Conservation (phyloP, 2,329 filamentous ascomycete species). For the Amesomyces nigricolor region DNA sequence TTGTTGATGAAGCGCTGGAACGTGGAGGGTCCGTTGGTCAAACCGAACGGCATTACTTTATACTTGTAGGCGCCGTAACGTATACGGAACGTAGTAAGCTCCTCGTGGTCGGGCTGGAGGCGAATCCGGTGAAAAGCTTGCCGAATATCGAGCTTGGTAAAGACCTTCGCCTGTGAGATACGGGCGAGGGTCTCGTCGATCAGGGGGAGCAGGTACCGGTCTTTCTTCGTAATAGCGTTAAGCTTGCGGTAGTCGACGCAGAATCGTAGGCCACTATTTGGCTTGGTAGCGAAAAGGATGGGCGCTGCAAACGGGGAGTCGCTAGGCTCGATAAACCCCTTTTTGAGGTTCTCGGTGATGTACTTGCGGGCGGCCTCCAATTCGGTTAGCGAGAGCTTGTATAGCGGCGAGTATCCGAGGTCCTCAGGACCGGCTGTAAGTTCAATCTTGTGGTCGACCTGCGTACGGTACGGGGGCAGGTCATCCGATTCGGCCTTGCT, state of each 20-base stretch:
- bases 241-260: constrained; percentile 8
- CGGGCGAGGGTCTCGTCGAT: not conserved
- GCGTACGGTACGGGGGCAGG: too few relatives aligned
- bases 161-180: not conserved
- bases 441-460: too few relatives aligned
- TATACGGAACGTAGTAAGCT: not conserved
- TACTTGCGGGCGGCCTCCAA: too few relatives aligned
- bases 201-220: not conserved
- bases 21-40: not conserved
- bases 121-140: not conserved
- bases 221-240: not conserved
- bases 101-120: not conserved
- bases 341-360: too few relatives aligned
- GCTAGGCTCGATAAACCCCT: too few relatives aligned
- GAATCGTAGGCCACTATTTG: too few relatives aligned
- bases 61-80: not conserved
- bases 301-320: too few relatives aligned
- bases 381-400: too few relatives aligned
- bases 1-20: not conserved
- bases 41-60: not conserved
- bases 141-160: not conserved
- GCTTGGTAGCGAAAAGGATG: too few relatives aligned
- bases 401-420: too few relatives aligned
- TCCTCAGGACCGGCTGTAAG: too few relatives aligned
- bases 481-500: too few relatives aligned